Evolutionary conservation across 495 filamentous ascomycete genomes (phyloP), one percentile per base, ranked within the genome.

Genomic region (Penicillium dipodomyicola): DNA sequence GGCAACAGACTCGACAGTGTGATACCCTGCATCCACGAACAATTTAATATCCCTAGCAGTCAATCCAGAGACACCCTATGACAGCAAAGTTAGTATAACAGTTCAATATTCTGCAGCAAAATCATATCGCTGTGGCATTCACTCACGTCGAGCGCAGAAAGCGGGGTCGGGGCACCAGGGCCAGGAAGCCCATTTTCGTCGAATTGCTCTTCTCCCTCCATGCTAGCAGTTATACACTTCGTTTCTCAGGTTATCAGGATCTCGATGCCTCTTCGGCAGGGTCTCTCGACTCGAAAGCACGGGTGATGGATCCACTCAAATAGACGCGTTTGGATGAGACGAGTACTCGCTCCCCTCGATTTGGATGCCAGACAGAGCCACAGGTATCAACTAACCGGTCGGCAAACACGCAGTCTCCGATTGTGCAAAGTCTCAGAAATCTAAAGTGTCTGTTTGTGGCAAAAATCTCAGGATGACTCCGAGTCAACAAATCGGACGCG

Each of bases 11-110:
- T 98, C 94, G 19, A 98, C 91, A 4, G 94, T 98, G 68, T 96
- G 87, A 65, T 85, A 98, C 3, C 94, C 94, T 27, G 89, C 93
- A 69, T 97, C 94, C 30, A 95, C 76, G 30, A 97, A 82, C 40
- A 95, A 77, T 67, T 97, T 93, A 63, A 97, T 95, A 69, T 98
- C 94, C 53, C 94, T 84, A 29, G 89, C 89, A n/a, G 89, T 95
- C 57, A 98, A 76, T 4, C 95, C 94, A 42, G 87, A 85, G 65
- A 91, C 71, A 37, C 89, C 87, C 87, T 94, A 20, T 54, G 0
- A 46, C 25, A 20, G n/a, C 20, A 54, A 17, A 50, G 1, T 60
- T 44, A 59, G 64, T 30, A 60, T 57, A 58, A 23, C 12, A 9
- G 5, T 47, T 14, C n/a, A 23, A 30, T 49, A 30, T 44, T 42